These are phyloP conservation scores for Metschnikowia corniflorae DNA, from an alignment of 805 yeast genomes.

Conservation along the genomic window DNA sequence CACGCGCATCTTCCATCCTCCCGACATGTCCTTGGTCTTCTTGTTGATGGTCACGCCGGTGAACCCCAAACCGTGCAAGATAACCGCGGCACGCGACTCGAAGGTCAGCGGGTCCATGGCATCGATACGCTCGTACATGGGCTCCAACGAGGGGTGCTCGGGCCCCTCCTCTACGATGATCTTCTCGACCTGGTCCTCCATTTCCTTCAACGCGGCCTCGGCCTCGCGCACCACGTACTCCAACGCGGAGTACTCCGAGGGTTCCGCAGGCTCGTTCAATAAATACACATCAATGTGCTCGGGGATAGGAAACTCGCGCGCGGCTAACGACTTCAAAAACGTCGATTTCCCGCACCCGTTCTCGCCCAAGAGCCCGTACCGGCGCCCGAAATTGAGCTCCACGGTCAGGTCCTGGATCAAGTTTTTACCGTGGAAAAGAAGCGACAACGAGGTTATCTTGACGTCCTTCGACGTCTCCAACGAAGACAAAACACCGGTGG, in stretches of 20 bases:
- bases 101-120: conserved; percentile 94
- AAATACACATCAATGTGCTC: conserved; percentile 86
- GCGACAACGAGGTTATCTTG: conserved; percentile 83
- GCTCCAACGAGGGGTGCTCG: conserved; percentile 81
- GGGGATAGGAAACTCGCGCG: conserved; percentile 94
- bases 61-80: conserved; percentile 96
- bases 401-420: conserved; percentile 86
- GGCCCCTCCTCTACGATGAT: conserved; percentile 90
- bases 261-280: conserved; percentile 96
- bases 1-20: conserved; percentile 99
- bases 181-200: conserved; percentile 89
- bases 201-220: conserved; percentile 82
- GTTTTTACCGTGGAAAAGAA: conserved; percentile 96
- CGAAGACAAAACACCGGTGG: conserved; percentile 94
- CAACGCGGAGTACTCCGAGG: conserved; percentile 86
- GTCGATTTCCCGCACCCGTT: conserved; percentile 99
- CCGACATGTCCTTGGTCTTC: conserved; percentile 98
- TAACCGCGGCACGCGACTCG: conserved; percentile 93
- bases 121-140: conserved; percentile 91
- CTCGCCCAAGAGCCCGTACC: conserved; percentile 96
- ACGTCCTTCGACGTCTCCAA: conserved; percentile 89
- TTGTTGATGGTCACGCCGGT: conserved; percentile 80
- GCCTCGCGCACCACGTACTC: conserved; percentile 98
- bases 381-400: conserved; percentile 95
- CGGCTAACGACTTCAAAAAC: conserved; percentile 86